These are phyloP conservation scores for Gyromitra esculenta DNA, from an alignment of 2,329 filamentous ascomycete genomes.

Conservation along the genomic window DNA sequence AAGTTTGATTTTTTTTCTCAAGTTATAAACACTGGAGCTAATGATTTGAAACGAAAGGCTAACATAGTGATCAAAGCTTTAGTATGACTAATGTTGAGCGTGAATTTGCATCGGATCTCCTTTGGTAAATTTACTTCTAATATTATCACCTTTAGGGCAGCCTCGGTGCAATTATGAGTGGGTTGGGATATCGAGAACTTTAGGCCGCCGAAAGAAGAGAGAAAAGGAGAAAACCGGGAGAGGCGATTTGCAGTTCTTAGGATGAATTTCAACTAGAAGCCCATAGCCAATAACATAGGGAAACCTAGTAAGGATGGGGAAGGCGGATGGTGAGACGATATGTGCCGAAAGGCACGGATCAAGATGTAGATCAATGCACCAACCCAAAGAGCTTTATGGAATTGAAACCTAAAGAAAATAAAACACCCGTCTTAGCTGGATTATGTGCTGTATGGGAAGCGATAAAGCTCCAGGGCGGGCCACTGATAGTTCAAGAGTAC, in stretches of 20 bases:
- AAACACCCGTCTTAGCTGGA: neutral
- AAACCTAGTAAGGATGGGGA: neutral
- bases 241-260: neutral
- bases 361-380: no score
- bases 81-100: no score
- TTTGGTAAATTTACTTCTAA: slow-evolving; percentile 1
- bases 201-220: neutral
- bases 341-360: neutral
- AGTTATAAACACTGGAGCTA: neutral
- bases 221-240: neutral
- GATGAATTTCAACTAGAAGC: neutral
- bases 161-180: neutral
- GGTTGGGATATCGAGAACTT: neutral
- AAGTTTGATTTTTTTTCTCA: slow-evolving; percentile 8
- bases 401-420: neutral
- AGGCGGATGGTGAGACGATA: neutral
- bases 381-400: no score
- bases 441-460: no score
- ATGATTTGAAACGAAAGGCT: neutral
- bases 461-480: neutral
- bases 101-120: neutral
- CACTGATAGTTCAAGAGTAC: neutral
- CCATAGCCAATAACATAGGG: neutral
- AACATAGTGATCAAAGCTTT: neutral
- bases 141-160: neutral